phyloP scores from a whole-genome alignment of 805 yeast species.

The Geotrichum ghanense region DNA sequence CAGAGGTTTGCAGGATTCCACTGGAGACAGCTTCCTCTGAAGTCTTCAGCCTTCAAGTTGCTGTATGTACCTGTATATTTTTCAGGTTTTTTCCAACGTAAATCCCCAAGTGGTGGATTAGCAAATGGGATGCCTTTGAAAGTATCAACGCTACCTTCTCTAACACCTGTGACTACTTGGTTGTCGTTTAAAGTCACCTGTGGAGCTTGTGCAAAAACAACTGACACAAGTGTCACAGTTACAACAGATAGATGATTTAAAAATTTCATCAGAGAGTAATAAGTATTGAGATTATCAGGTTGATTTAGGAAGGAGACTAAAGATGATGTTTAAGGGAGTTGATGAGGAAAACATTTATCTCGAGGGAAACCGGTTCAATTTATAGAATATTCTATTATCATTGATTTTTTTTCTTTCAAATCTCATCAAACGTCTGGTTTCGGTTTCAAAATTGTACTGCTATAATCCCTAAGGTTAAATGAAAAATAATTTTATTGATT shows the following conservation, averaged over 20 bases:
- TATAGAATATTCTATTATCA: no score
- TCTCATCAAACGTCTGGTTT: neutral
- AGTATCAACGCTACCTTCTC: neutral
- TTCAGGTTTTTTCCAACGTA: slow-evolving; percentile 23
- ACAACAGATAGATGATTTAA: neutral
- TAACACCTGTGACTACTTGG: neutral
- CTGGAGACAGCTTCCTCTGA: slow-evolving; percentile 31
- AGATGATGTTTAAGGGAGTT: neutral
- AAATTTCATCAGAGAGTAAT: neutral
- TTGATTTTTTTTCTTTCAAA: no score
- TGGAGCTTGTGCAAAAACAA: neutral
- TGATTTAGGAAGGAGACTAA: neutral
- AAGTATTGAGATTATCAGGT: neutral
- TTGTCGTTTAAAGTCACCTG: neutral
- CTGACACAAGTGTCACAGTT: neutral
- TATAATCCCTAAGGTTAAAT: no score
- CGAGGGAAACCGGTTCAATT: no score
- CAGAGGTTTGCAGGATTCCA: slow-evolving; percentile 11
- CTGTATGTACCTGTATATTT: slow-evolving; percentile 26
- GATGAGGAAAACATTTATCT: no score
- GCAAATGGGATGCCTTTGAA: slow-evolving; percentile 27
- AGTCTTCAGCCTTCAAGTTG: slow-evolving; percentile 24
- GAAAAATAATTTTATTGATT: neutral
- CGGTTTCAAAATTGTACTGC: no score
- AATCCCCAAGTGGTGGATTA: slow-evolving; percentile 22